Evolutionary conservation across 1,284 basidiomycete species (phyloP), one percentile per base, ranked within the genome.

Genomic region (Ceratobasidium theobromae): DNA sequence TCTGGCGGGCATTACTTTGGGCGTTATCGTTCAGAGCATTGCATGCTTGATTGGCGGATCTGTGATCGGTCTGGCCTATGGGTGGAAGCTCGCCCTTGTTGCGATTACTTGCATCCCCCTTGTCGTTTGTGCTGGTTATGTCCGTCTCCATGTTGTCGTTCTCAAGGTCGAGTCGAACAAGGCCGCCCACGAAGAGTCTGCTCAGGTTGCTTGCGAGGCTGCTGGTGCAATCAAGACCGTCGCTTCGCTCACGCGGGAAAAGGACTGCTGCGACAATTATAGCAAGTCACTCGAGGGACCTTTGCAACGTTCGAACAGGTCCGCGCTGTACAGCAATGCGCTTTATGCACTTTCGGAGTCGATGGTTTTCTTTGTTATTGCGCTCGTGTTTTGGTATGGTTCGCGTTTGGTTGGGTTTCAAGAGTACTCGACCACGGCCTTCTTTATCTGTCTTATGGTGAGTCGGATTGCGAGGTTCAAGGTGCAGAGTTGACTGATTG

Each of bases 221-320:
- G 93, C 95, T 16, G 89, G 84, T 4, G 82, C 95, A 2, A 97
- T 99, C 73, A 86, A 94, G n/a, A 98, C 96, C 3, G 95, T 99
- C 30, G 95, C 95, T 0, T 85, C 89, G 1, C 81, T 98, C 49
- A 98, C 93, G 0, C 82, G 93, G 21, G 95, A 94, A 76, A 84
- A 86, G 48, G 88, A 94, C 73, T 88, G 93, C 75, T 77, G 86
- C 69, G 77, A 78, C 23, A 78, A 89, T 5, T 96, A 95, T 78
- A 86, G 86, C 72, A 70, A 82, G 68, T 87, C 86, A 70, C 80
- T 97, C 57, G 87, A 91, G 55, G 84, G 71, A 21, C 93, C 94
- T 12, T 80, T 95, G 52, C 76, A 75, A 28, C 76, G 81, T 58
- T 89, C 90, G 9, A 91, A 86, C 75, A 79, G 76, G 53, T 84